Evolutionary conservation across 768 basidiomycete genomes (phyloP).

Genomic region (Strobilomyces dryophilus): DNA sequence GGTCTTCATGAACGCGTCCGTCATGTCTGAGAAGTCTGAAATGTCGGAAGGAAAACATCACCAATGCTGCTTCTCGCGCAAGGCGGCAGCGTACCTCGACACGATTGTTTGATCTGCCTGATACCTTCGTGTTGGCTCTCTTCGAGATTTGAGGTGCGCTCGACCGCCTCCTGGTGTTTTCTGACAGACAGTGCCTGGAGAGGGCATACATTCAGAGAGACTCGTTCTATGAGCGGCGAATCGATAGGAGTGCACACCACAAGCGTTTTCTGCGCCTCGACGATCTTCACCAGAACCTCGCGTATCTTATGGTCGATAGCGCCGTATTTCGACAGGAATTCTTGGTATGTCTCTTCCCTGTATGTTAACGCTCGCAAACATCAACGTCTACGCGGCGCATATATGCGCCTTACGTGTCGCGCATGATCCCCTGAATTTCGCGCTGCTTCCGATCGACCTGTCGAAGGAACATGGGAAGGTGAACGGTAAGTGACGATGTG

Average conservation of each 20-base stretch:
- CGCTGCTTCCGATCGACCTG: slow-evolving; percentile 22
- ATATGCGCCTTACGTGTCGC: slow-evolving; percentile 23
- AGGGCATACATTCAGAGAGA: neutral
- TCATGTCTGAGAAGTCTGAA: slow-evolving; percentile 17
- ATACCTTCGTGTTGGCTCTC: slow-evolving; percentile 24
- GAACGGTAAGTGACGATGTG: neutral
- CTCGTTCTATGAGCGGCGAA: neutral
- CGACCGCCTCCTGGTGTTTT: slow-evolving; percentile 25
- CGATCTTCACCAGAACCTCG: slow-evolving; percentile 23
- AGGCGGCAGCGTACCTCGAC: slow-evolving; percentile 14
- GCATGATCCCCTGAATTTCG: slow-evolving; percentile 17
- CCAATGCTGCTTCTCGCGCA: neutral
- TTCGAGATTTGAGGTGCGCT: slow-evolving; percentile 19
- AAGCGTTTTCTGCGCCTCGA: slow-evolving; percentile 21
- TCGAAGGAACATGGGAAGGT: neutral
- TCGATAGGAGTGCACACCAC: slow-evolving; percentile 17
- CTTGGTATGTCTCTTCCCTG: slow-evolving; percentile 26
- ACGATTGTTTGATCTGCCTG: slow-evolving; percentile 15
- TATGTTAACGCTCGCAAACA: neutral
- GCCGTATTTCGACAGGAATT: slow-evolving; percentile 22
- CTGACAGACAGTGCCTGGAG: slow-evolving; percentile 24
- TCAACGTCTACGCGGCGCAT: slow-evolving; percentile 1
- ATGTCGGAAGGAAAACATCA: neutral
- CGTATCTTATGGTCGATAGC: slow-evolving; percentile 27
- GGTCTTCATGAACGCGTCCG: slow-evolving; percentile 19